Evolutionary conservation across 345 rosid species (phyloP), one percentile per base, ranked within the genome.

Genomic region (Pistacia integerrima): DNA sequence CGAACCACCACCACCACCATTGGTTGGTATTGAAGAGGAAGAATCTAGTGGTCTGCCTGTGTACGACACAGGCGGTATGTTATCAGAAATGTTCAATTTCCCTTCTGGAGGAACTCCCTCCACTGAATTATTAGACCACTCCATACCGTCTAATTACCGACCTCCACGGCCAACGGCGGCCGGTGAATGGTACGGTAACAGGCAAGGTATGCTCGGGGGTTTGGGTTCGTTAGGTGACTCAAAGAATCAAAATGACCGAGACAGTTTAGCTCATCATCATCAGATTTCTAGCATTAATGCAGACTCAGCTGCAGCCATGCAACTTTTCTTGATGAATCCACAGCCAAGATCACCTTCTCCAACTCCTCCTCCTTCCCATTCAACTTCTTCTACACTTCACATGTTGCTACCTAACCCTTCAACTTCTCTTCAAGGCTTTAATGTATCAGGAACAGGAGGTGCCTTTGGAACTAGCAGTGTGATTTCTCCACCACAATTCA

Each of bases 11-110:
- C 85, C 89, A 8, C 85, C 89, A 9, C 78, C 89, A 60, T 81
- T 89, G 65, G 87, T 85, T 8, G 91, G 91, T 49, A 83, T 87
- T 17, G 92, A 83, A 61, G 92, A 85, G 48, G 90, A 91, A 46
- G 86, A 84, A 70, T 70, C 83, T 73, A 83, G 69, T 61, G 80
- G 79, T 9, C 82, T 89, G 74, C 92, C 93, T 36, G 93, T 83
- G 28, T 91, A 95, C 38, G 94, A 90, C 81, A 82, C 89, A 1
- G 89, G 91, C 73, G 98, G 98, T 25, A 96, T 96, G 93, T 80
- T 93, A 81, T 96, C 99, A 2, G 98, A 96, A 79, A 96, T 92
- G 98, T 96, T 96, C 86, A 92, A 85, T 86, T 93, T 90, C 70
- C 84, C 93, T 30, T 55, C 92, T 4, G 85, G 85, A 8, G 84